Evolutionary conservation across 306 rosid species (phyloP), one percentile per base, ranked within the genome.

Genomic region (Inga leiocalycina): DNA sequence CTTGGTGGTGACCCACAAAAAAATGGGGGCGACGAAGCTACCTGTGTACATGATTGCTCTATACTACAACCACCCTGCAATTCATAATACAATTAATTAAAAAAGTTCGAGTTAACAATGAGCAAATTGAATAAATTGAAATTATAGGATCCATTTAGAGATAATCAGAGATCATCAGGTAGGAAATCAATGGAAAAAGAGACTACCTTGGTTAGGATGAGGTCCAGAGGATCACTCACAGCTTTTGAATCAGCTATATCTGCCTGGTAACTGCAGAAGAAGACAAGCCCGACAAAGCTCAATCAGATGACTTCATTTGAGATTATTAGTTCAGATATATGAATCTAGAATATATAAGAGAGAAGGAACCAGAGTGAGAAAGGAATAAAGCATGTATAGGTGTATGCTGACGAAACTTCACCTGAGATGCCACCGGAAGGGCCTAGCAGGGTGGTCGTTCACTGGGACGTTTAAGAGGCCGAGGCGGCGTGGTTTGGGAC

Each of bases 1-100:
- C 97, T 94, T 65, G 99, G 99, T 76, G 99, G 99, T 45, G 99
- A 94, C 91, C 98, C 99, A 71, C 94, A 85, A 73, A 89, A 91
- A 94, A 90, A 96, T 79, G 97, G 98, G 89, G 98, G 98, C 87
- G 94, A 74, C 91, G 98, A 88, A 61, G 87, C 90, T 72, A 89
- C 86, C 64, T 84, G 88, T 35, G 92, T 66, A 27, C 81, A 84
- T 41, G 86, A 77, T 68, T 87, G 95, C 77, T 93, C 98, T 71
- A 73, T 74, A 45, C 89, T 92, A 86, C 80, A 85, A 67, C 95
- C 93, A 81, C 87, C 88, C 98, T 94, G 84, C 37, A 75, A 27
- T 71, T 71, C 13, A 52, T 14, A 24, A 35, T 6, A 22, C n/a
- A 75, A 15, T 76, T 81, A 9, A 74, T 44, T 34, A 7, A 78